A percentile compares a stretch with the other conserved stretches of the same genome.
phyloP scores from a whole-genome alignment of 345 rosid genomes.

The Psidium guajava region DNA sequence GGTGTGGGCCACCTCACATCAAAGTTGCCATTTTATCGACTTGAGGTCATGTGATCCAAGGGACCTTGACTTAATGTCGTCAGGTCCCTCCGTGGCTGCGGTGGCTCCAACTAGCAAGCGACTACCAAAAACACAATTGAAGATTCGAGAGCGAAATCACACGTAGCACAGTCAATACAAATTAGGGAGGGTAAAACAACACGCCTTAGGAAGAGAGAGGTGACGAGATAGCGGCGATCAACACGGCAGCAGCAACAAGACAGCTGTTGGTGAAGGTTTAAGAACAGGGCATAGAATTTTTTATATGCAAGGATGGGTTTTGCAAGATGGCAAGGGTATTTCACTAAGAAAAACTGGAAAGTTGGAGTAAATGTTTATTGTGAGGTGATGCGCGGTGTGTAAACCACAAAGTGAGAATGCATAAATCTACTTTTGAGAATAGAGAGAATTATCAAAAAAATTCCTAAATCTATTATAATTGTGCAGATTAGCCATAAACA shows the following conservation, averaged over 20 bases:
- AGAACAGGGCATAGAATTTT: not conserved
- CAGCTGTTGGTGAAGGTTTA: not conserved
- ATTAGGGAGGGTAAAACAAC: too few relatives aligned
- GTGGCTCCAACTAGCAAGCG: not conserved
- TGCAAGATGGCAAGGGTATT: not conserved
- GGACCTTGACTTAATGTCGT: too few relatives aligned
- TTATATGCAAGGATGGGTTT: not conserved
- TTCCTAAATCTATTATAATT: too few relatives aligned
- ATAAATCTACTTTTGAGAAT: not conserved
- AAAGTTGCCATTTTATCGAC: too few relatives aligned
- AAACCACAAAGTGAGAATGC: not conserved
- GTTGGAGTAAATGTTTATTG: not conserved
- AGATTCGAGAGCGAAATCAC: not conserved
- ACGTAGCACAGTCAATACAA: not conserved
- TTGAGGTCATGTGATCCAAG: too few relatives aligned
- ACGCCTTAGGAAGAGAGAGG: not conserved
- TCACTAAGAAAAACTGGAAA: not conserved
- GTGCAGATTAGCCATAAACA: too few relatives aligned
- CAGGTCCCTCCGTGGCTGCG: too few relatives aligned
- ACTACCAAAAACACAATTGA: not conserved
- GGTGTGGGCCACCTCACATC: too few relatives aligned
- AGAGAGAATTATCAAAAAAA: not conserved
- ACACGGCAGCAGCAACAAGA: too few relatives aligned
- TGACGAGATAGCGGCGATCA: not conserved
- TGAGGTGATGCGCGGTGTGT: not conserved